Evolutionary conservation across 257 asterid species (phyloP), one percentile per base, ranked within the genome.

Genomic region (Apocynum venetum): DNA sequence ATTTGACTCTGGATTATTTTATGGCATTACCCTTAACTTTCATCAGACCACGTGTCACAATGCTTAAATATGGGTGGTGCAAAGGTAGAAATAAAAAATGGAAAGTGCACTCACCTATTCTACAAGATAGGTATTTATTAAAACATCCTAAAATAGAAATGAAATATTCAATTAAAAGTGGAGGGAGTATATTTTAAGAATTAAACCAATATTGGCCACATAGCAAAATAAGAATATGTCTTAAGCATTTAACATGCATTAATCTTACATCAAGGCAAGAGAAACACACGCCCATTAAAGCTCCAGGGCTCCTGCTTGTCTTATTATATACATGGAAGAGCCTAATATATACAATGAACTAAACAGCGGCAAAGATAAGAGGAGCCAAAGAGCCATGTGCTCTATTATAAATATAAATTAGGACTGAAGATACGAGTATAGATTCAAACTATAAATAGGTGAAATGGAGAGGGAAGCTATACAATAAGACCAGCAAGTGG

Each of bases 401-500:
- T 43, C 31, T 59, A 25, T 61, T 3, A 31, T 43, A 61, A 31
- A 31, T 13, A 68, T 6, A 41, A 25, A 25, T 25, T 25, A 25
- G 31, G 31, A 0, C 31, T 25, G 31, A 25, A 25, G 68, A 63
- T 63, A 73, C 75, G 52, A 52, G 17, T 15, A 60, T 31, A n/a
- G 38, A 67, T 61, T 61, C 46, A 51, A 43, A 38, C 35, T 15
- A 36, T 44, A n/a, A 38, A 68, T 40, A 53, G 43, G 36, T 3
- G 9, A 36, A 61, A 40, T 35, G 41, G 38, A 43, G 60, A 38
- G 53, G 47, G 36, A 43, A 49, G 56, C 7, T 51, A 53, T 52
- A 38, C 44, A 20, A 3, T 63, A 71, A 80, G 76, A 20, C 61
- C 59, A 59, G 70, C 80, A 65, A 82, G 79, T 72, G 66, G 77